Conservation (phyloP, 768 basidiomycete species). For the Austroboletus eburneus region DNA sequence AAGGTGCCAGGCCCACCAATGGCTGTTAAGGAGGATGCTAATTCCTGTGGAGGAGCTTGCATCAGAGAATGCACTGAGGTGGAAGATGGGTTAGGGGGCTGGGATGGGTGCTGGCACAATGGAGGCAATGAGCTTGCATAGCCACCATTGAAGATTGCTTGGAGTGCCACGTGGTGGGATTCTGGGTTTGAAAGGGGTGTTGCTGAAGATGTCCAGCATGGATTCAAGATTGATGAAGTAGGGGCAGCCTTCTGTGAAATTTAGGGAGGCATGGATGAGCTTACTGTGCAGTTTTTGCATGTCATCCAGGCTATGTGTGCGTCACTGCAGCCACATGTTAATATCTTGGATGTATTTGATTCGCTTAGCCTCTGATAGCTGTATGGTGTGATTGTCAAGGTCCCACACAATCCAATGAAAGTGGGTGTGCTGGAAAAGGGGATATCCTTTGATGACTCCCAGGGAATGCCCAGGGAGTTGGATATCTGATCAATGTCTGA, state of each 20-base stretch:
- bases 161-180: background rate
- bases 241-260: background rate
- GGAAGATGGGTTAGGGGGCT: background rate
- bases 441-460: constrained; percentile 29
- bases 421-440: constrained; percentile 17
- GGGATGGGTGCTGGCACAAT: background rate
- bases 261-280: constrained; percentile 27
- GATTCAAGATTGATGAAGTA: background rate
- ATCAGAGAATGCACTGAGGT: background rate
- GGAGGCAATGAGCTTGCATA: background rate
- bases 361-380: background rate
- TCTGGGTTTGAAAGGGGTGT: background rate
- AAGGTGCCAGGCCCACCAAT: background rate
- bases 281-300: constrained; percentile 39
- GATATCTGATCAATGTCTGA: constrained; percentile 37
- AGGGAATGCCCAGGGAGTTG: constrained; percentile 26
- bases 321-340: background rate
- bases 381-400: background rate
- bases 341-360: background rate
- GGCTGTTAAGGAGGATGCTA: background rate
- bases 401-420: constrained; percentile 27
- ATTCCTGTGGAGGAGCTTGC: background rate
- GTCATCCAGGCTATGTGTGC: constrained; percentile 30
- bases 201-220: background rate
- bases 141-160: background rate